Evolutionary conservation across 192 early-diverging fungal species (phyloP).

Genomic region (Radiomyces spectabilis): DNA sequence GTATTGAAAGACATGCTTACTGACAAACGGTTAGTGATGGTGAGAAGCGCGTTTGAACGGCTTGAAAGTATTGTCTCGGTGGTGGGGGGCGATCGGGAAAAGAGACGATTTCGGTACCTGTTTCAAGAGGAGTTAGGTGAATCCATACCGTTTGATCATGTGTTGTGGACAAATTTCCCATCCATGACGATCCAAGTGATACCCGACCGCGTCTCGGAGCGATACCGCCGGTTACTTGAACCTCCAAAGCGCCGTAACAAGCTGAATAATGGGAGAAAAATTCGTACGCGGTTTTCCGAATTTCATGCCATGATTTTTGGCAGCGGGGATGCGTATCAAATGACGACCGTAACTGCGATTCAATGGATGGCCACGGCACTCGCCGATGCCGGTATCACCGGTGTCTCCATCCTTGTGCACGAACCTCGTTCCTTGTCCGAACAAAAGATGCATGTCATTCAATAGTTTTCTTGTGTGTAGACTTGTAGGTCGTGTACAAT

Average conservation of each 20-base stretch:
- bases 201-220: slow-evolving; percentile 1
- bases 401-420: slow-evolving; percentile 13
- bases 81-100: slow-evolving; percentile 35
- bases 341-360: slow-evolving; percentile 27
- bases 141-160: not conserved
- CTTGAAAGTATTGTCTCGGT: slow-evolving; percentile 29
- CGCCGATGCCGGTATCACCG: slow-evolving; percentile 15
- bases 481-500: no score
- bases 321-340: slow-evolving; percentile 15
- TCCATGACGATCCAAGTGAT: slow-evolving; percentile 6
- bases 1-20: slow-evolving; percentile 23
- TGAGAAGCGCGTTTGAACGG: slow-evolving; percentile 24
- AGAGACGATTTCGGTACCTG: slow-evolving; percentile 10
- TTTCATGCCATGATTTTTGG: slow-evolving; percentile 33
- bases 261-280: slow-evolving; percentile 25
- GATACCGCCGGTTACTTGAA: slow-evolving; percentile 8
- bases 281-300: slow-evolving; percentile 17
- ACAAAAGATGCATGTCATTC: slow-evolving; percentile 15
- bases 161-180: slow-evolving; percentile 15
- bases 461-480: not conserved
- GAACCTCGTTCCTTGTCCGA: slow-evolving; percentile 26
- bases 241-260: not conserved
- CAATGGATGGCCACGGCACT: slow-evolving; percentile 23
- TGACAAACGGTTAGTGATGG: slow-evolving; percentile 32
- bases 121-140: slow-evolving; percentile 1